Conservation (phyloP, 2,329 filamentous ascomycete species). For the Coniochaeta pulveracea region DNA sequence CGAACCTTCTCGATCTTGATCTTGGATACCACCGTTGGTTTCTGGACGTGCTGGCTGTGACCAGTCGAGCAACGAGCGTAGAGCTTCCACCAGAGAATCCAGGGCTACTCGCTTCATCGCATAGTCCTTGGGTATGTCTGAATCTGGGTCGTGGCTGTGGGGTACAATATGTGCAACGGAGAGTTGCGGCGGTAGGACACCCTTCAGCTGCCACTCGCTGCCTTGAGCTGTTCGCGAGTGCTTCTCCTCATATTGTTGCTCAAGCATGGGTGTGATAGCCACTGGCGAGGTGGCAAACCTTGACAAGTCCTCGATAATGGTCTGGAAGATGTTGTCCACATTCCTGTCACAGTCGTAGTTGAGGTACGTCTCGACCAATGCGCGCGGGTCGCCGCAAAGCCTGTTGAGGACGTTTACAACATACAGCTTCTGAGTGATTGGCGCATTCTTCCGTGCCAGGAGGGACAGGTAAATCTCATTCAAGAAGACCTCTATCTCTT, state of each 20-base stretch:
- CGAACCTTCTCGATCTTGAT: constrained; percentile 42
- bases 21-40: constrained; percentile 33
- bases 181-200: constrained; percentile 77
- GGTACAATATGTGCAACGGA: constrained; percentile 65
- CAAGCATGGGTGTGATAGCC: constrained; percentile 61
- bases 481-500: constrained; percentile 94
- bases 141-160: constrained; percentile 54
- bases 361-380: constrained; percentile 87
- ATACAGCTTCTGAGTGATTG: constrained; percentile 82
- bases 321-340: constrained; percentile 95
- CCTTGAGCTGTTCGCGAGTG: constrained; percentile 48
- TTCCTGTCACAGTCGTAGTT: constrained; percentile 97
- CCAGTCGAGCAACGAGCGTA: constrained; percentile 90
- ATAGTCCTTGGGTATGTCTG: constrained; percentile 78
- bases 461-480: constrained; percentile 96
- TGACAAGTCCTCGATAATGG: constrained; percentile 85
- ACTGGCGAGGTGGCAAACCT: constrained; percentile 75
- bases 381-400: constrained; percentile 74
- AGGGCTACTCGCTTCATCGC: constrained; percentile 81
- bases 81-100: constrained; percentile 76
- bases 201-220: constrained; percentile 75
- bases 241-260: constrained; percentile 78
- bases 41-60: constrained; percentile 57
- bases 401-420: constrained; percentile 79
- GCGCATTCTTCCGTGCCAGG: constrained; percentile 76